These are phyloP conservation scores for Viola pubescens DNA, from an alignment of 441 rosid genomes.

Conservation along the genomic window DNA sequence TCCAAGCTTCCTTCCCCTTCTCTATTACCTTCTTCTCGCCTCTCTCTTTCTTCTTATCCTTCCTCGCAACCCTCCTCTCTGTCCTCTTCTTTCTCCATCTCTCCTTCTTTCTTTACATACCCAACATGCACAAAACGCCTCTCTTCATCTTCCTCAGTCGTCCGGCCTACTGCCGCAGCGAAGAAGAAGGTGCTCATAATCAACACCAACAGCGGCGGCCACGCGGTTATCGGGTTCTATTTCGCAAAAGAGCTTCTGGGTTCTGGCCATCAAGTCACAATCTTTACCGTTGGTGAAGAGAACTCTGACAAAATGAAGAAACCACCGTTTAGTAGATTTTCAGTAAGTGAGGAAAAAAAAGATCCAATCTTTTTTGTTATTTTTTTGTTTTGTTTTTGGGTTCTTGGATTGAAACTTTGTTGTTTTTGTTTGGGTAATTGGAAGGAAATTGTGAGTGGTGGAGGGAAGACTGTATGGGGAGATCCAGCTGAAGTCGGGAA, in stretches of 20 bases:
- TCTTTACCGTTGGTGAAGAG: slow-evolving; percentile 78
- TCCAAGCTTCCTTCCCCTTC: slow-evolving; percentile 16
- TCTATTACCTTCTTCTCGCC: slow-evolving; percentile 18
- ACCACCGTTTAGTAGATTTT: slow-evolving; percentile 78
- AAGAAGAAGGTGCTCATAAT: slow-evolving; percentile 84
- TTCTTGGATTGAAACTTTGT: neutral
- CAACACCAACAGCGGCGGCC: slow-evolving; percentile 82
- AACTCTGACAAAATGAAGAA: slow-evolving; percentile 85
- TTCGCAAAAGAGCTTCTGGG: slow-evolving; percentile 78
- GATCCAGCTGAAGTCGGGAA: slow-evolving; percentile 65
- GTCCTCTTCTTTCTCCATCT: slow-evolving; percentile 27
- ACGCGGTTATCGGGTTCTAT: slow-evolving; percentile 84
- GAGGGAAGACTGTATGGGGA: slow-evolving; percentile 89
- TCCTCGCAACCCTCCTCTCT: slow-evolving; percentile 20
- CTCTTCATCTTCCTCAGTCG: slow-evolving; percentile 29
- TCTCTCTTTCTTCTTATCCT: slow-evolving; percentile 24
- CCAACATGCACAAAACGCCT: slow-evolving; percentile 23
- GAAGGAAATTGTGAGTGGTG: slow-evolving; percentile 76
- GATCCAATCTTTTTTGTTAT: neutral
- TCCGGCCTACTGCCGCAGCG: slow-evolving; percentile 43
- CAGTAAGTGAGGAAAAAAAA: slow-evolving; percentile 31
- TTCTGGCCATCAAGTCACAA: slow-evolving; percentile 65
- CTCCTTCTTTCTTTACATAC: slow-evolving; percentile 23
- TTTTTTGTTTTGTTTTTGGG: neutral
- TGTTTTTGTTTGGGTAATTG: neutral